Evolutionary conservation across 129 eudicot genomes (phyloP).

Genomic region (Chrysanthemum lavandulifolium): DNA sequence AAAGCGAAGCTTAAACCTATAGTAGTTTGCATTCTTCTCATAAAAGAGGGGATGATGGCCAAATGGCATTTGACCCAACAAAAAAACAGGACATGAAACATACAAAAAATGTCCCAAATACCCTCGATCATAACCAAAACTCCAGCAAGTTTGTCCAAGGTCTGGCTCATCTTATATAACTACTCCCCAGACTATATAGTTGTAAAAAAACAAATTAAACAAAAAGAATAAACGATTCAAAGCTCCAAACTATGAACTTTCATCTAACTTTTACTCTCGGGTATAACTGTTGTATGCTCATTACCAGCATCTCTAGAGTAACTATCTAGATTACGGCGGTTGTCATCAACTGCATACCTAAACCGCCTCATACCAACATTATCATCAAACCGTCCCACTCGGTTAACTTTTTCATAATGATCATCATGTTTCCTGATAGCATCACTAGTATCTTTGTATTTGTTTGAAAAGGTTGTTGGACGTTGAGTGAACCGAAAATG

Average conservation of each 20-base stretch:
- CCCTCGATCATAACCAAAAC: constrained; percentile 22
- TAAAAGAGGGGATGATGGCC: constrained; percentile 1
- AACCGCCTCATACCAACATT: constrained; percentile 40
- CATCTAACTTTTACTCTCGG: constrained; percentile 41
- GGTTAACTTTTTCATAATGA: constrained; percentile 36
- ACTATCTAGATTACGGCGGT: constrained; percentile 8
- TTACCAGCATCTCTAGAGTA: constrained; percentile 21
- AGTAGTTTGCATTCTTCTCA: not conserved
- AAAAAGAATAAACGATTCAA: not conserved
- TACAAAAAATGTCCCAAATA: constrained; percentile 8
- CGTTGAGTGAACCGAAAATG: constrained; percentile 38
- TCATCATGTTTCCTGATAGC: constrained; percentile 37
- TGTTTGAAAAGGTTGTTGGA: constrained; percentile 45
- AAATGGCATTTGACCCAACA: constrained; percentile 28
- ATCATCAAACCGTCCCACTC: constrained; percentile 34
- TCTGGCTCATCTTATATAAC: constrained; percentile 18
- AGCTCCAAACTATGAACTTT: constrained; percentile 14
- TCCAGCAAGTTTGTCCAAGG: constrained; percentile 2
- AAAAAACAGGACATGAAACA: constrained; percentile 12
- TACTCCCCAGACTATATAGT: constrained; percentile 1
- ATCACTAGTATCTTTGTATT: constrained; percentile 34
- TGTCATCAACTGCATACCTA: constrained; percentile 27
- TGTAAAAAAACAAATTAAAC: not conserved
- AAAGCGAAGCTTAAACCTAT: not conserved
- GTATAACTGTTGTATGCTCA: constrained; percentile 28